phyloP scores from a whole-genome alignment of 2,329 filamentous ascomycete species.

The Colletotrichum salicis region DNA sequence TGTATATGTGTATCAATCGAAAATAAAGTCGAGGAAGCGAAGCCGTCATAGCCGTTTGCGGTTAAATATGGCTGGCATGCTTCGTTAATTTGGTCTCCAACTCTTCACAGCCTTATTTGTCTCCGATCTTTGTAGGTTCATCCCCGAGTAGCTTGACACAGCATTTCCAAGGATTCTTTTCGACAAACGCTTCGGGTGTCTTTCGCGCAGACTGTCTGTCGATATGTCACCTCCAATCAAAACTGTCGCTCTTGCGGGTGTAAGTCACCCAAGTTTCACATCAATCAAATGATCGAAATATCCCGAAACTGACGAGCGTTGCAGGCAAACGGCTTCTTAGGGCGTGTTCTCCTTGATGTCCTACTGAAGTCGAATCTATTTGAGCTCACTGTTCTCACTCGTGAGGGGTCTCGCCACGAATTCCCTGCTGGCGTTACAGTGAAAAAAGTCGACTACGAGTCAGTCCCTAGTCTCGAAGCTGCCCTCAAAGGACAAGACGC shows the following conservation, averaged over 20 bases:
- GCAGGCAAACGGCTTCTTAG: constrained; percentile 47
- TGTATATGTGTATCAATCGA: neutral
- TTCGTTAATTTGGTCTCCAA: neutral
- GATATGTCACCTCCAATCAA: constrained; percentile 19
- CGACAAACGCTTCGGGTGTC: neutral
- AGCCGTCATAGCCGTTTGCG: neutral
- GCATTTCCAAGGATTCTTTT: neutral
- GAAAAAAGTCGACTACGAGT: constrained; percentile 48
- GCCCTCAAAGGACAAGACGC: constrained; percentile 68
- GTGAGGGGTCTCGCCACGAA: constrained; percentile 52
- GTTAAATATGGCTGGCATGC: neutral
- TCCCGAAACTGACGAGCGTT: neutral
- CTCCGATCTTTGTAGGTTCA: neutral
- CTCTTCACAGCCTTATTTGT: neutral
- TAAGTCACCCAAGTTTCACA: neutral
- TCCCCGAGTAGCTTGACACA: neutral
- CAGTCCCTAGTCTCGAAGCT: constrained; percentile 56
- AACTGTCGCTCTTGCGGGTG: constrained; percentile 17
- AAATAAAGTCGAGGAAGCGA: neutral
- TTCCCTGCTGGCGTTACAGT: constrained; percentile 46
- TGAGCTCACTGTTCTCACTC: constrained; percentile 50
- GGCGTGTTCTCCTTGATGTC: constrained; percentile 42
- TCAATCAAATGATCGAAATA: neutral
- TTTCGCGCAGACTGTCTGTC: neutral
- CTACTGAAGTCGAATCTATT: constrained; percentile 46